Percentiles rank a stretch among this genome's conserved stretches.
These are phyloP conservation scores for Lactarius hatsudake DNA, from an alignment of 768 basidiomycete genomes.

Conservation along the genomic window DNA sequence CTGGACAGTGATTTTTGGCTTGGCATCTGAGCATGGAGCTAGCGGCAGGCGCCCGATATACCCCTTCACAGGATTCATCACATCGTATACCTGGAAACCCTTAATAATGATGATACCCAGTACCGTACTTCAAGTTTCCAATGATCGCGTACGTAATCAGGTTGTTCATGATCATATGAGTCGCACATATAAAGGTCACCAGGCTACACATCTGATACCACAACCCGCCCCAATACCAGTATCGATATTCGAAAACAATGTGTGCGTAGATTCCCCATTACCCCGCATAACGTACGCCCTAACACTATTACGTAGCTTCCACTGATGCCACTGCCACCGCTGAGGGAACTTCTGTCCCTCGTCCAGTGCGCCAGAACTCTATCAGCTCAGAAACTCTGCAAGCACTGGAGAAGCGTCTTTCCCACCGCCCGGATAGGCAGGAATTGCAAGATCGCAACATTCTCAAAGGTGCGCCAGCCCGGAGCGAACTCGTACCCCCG, in stretches of 20 bases:
- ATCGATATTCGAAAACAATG: constrained; percentile 12
- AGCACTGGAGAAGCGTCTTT: constrained; percentile 54
- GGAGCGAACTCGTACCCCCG: not conserved
- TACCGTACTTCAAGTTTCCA: not conserved
- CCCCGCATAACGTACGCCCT: not conserved
- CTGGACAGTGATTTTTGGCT: constrained; percentile 20
- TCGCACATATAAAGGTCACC: constrained; percentile 18
- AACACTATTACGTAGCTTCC: constrained; percentile 5
- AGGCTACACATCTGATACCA: not conserved
- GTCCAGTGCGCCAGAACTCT: constrained; percentile 33
- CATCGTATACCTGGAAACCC: not conserved
- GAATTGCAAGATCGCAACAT: constrained; percentile 68
- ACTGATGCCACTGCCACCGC: constrained; percentile 6
- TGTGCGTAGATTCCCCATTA: constrained; percentile 12
- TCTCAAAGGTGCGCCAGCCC: constrained; percentile 50
- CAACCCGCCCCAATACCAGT: not conserved
- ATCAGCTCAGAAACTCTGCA: constrained; percentile 37
- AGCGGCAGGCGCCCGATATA: not conserved
- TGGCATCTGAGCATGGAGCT: constrained; percentile 4
- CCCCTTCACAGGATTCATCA: not conserved
- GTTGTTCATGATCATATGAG: not conserved
- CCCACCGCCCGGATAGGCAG: constrained; percentile 53
- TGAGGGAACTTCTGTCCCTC: constrained; percentile 11
- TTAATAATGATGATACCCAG: constrained; percentile 3
- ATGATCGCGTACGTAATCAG: not conserved